Base-by-base conservation (phyloP, 169 alveolate genomes). In the Theileria sp. region DNA sequence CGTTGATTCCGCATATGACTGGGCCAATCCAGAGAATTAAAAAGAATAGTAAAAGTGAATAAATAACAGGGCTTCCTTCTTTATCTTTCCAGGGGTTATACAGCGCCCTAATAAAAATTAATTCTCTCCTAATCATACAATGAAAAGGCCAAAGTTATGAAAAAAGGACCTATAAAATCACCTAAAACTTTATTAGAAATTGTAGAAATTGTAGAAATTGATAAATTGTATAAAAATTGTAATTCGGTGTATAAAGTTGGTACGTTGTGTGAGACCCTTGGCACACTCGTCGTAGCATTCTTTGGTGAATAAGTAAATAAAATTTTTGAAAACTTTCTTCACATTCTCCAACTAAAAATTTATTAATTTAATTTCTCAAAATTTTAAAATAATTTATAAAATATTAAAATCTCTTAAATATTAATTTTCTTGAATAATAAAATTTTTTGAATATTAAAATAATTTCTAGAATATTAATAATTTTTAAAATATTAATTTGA, bases 81-180 rank as follows among this genome's bases (percentile, higher is more conserved):
- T 49, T 26, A 17, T 32, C 17, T 10, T 72, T 9, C 34, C 72
- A 23, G 10, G 89, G 89, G 19, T 67, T 30, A 30, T 83, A 83
- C 21, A 83, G 76, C 2, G 58, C 26, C 73, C 89, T 83, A 70
- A 28, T 26, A 44, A 38, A 74, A 15, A 26, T 7, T 38, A 60
- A 74, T 26, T 56, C 17, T 28, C 23, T 15, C 3, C 1, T 44
- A 7, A 72, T 34, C 89, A 32, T 83, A 83, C 89, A 83, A 28
- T 19, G 89, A 82, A 62, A 68, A 71, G 30, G 75, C 9, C 12
- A 83, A 36, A 23, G 89, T 68, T 67, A 83, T 77, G 30, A 83
- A 19, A 23, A 83, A 83, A 17, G 89, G 89, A 12, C 83, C 81
- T 50, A 71, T 28, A 7, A 83, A 56, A 51, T 83, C 89, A 80